Conservation (phyloP, 2,329 filamentous ascomycete genomes). For the Chaetomium olivaceum region DNA sequence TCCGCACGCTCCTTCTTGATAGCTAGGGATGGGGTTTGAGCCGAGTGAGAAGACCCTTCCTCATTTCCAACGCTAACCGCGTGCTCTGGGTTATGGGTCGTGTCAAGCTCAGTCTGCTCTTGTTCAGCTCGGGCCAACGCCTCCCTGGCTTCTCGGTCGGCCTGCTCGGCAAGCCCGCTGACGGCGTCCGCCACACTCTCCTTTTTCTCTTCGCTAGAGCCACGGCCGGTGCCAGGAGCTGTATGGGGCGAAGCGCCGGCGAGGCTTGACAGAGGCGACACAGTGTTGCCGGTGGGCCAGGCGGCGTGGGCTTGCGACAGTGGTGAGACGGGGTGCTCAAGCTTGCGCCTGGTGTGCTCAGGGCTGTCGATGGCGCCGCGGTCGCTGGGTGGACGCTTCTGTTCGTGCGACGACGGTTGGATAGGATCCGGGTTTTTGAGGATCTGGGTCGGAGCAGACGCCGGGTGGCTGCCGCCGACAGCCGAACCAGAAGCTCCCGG, state of each 20-base stretch:
- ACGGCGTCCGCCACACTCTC: constrained; percentile 74
- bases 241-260: constrained; percentile 4
- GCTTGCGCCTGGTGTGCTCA: constrained; percentile 41
- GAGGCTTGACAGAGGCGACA: constrained; percentile 24
- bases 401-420: constrained; percentile 44
- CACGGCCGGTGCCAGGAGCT: constrained; percentile 10
- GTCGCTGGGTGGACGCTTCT: constrained; percentile 44
- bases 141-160: constrained; percentile 60
- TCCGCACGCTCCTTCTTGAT: constrained; percentile 58
- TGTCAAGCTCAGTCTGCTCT: constrained; percentile 49
- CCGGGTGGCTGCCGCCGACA: constrained; percentile 35
- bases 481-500: constrained; percentile 35
- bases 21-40: constrained; percentile 47
- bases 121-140: constrained; percentile 60
- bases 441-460: constrained; percentile 47
- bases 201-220: constrained; percentile 41
- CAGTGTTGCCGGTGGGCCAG: constrained; percentile 11
- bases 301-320: constrained; percentile 29
- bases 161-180: constrained; percentile 60
- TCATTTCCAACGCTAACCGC: constrained; percentile 54
- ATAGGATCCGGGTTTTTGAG: constrained; percentile 52
- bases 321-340: constrained; percentile 37
- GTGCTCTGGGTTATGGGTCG: constrained; percentile 51
- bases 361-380: constrained; percentile 49
- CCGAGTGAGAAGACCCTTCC: constrained; percentile 55